phyloP scores from a whole-genome alignment of 1,139 yeast genomes.

The Lodderomyces parapsilosis region DNA sequence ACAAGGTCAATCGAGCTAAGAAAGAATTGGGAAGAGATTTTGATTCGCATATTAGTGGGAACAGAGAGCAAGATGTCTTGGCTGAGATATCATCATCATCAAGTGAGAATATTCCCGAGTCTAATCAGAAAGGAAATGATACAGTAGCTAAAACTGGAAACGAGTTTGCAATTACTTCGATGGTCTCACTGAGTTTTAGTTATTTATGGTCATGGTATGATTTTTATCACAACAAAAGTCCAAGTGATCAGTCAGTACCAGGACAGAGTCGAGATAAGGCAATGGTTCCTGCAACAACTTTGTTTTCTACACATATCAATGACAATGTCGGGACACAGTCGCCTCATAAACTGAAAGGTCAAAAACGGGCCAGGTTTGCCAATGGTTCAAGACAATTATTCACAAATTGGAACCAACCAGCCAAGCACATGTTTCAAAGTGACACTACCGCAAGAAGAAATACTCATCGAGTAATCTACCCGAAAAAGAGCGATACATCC shows the following conservation, averaged over 20 bases:
- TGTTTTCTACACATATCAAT: background rate
- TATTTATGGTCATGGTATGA: constrained; percentile 38
- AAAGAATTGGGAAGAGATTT: constrained; percentile 35
- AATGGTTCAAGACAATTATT: constrained; percentile 24
- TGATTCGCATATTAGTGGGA: constrained; percentile 18
- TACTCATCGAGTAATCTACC: background rate
- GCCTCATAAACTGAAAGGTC: background rate
- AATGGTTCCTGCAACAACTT: background rate
- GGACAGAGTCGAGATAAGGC: background rate
- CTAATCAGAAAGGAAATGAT: constrained; percentile 16
- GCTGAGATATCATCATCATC: constrained; percentile 15
- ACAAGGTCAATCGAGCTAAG: constrained; percentile 26
- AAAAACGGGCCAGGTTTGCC: constrained; percentile 15
- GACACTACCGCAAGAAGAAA: constrained; percentile 5
- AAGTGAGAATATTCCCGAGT: constrained; percentile 8
- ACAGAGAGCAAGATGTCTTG: constrained; percentile 15
- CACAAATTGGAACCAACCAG: constrained; percentile 38
- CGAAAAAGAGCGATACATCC: background rate
- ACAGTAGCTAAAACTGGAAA: background rate
- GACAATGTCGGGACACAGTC: background rate
- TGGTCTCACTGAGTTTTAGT: constrained; percentile 13
- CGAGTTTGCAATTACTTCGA: background rate
- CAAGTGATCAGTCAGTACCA: too few relatives aligned
- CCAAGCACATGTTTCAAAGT: constrained; percentile 20
- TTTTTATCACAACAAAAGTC: constrained; percentile 18